Base-by-base conservation (phyloP, 257 asterid genomes). In the Solanum paucissectum region DNA sequence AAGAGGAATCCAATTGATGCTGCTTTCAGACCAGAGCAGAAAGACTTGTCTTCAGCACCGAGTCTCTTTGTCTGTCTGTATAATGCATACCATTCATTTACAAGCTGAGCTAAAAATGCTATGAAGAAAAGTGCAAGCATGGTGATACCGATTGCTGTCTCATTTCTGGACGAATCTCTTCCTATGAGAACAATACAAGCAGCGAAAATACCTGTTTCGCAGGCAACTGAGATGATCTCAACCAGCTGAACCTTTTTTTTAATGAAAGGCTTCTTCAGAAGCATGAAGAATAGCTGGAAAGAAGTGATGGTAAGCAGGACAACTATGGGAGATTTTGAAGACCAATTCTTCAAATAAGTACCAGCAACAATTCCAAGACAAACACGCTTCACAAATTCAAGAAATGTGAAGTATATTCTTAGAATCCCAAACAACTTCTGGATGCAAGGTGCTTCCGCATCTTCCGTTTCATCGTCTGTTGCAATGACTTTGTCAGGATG, bases 231-330 rank as follows among this genome's bases (percentile, higher is more conserved):
- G 86, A 95, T 75, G 86, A 96, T 94, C 94, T 96, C 98, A 18
- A 95, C 97, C n/a, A 97, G 60, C 91, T 97, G 99, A 52, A 95
- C 95, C 87, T 88, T 93, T 88, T 93, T 97, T 92, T 94, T 94
- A 71, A 97, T 95, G 94, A 95, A 97, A 25, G 98, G 99, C 93
- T 95, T 97, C 93, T 95, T 97, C 7, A 97, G 93, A 87, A 97
- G 93, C 92, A 95, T 94, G 96, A 97, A 97, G 91, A 97, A 94
- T 88, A 97, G 96, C 79, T 97, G 98, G 90, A 95, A 93, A 2
- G 94, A 89, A 4, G 98, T 92, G 37, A 97, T 90, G 92, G 90
- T 74, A 10, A 97, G 95, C 44, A 95, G 74, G 86, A 90, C 62
- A 25, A 93, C 77, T 12, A 92, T 88, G 1, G 98, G 98, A 18